Conservation (phyloP, 495 filamentous ascomycete genomes). For the Antarctomyces pellizariae region DNA sequence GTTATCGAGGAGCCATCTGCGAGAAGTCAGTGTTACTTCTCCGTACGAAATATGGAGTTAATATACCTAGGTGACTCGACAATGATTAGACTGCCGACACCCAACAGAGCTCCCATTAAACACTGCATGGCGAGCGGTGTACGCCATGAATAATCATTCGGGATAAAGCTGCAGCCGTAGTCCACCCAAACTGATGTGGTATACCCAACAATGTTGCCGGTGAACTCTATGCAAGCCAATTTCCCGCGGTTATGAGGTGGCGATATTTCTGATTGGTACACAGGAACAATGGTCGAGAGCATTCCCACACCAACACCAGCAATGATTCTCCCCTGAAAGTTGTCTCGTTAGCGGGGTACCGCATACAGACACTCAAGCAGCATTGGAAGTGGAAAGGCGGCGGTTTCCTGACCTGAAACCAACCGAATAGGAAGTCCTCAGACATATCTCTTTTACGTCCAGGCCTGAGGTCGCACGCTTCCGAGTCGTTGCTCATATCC, state of each 20-base stretch:
- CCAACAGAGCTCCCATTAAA: constrained; percentile 72
- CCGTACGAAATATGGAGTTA: constrained; percentile 1
- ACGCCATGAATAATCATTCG: constrained; percentile 72
- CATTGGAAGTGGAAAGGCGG: too few relatives aligned
- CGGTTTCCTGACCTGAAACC: too few relatives aligned
- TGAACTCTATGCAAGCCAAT: constrained; percentile 93
- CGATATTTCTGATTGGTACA: constrained; percentile 96
- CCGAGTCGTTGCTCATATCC: too few relatives aligned
- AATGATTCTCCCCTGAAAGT: constrained; percentile 74
- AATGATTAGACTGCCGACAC: constrained; percentile 69
- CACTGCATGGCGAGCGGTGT: constrained; percentile 82
- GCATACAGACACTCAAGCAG: too few relatives aligned
- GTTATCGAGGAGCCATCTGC: constrained; percentile 87
- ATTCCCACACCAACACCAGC: constrained; percentile 88
- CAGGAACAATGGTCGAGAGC: constrained; percentile 87
- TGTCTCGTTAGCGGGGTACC: constrained; percentile 10
- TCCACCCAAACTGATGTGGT: constrained; percentile 95
- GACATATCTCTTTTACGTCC: too few relatives aligned
- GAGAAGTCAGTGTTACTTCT: constrained; percentile 6
- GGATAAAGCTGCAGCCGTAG: constrained; percentile 85
- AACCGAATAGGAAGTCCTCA: too few relatives aligned
- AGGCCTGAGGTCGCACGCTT: too few relatives aligned
- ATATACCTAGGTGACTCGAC: constrained; percentile 82
- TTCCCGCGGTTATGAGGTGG: constrained; percentile 90
- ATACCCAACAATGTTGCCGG: constrained; percentile 89